phyloP scores from a whole-genome alignment of 169 alveolate species.

The Eimeria maxima region DNA sequence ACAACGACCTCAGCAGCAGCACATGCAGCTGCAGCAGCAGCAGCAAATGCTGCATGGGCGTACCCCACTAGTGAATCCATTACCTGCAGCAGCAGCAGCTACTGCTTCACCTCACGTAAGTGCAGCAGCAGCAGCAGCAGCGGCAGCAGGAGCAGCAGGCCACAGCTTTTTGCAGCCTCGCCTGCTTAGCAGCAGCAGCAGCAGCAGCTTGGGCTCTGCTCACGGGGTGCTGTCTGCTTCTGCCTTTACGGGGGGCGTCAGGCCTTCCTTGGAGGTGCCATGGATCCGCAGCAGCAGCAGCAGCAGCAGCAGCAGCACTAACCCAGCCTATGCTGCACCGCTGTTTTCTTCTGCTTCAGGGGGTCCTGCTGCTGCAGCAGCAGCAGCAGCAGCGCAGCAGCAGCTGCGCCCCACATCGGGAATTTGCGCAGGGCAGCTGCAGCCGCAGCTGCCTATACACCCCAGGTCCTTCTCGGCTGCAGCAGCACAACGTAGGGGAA shows the following conservation, averaged over 20 bases:
- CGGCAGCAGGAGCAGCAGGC: conserved; percentile 1
- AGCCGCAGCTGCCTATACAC: conserved; percentile 38
- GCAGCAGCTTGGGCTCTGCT: conserved; percentile 47
- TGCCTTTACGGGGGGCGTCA: conserved; percentile 18
- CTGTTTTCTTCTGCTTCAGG: conserved; percentile 11
- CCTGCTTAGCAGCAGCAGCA: conserved; percentile 52
- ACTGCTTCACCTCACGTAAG: not conserved
- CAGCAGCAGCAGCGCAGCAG: not conserved
- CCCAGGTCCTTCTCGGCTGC: not conserved
- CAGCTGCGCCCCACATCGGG: not conserved
- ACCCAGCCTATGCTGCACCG: not conserved
- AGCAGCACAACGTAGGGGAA: not conserved
- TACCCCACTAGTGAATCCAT: not conserved
- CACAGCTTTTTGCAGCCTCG: not conserved
- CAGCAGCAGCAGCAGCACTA: not conserved
- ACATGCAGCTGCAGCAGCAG: not conserved
- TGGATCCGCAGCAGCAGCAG: conserved; percentile 44
- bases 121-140: conserved; percentile 26
- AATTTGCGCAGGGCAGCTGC: conserved; percentile 16
- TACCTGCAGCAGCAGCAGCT: conserved; percentile 33
- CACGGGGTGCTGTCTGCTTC: conserved; percentile 27
- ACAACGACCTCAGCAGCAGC: not conserved
- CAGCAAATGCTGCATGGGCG: not conserved
- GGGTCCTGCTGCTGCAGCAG: conserved; percentile 17
- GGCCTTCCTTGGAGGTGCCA: conserved; percentile 45